These are phyloP conservation scores for Didymella lethalis DNA, from an alignment of 2,329 filamentous ascomycete genomes.

Conservation along the genomic window DNA sequence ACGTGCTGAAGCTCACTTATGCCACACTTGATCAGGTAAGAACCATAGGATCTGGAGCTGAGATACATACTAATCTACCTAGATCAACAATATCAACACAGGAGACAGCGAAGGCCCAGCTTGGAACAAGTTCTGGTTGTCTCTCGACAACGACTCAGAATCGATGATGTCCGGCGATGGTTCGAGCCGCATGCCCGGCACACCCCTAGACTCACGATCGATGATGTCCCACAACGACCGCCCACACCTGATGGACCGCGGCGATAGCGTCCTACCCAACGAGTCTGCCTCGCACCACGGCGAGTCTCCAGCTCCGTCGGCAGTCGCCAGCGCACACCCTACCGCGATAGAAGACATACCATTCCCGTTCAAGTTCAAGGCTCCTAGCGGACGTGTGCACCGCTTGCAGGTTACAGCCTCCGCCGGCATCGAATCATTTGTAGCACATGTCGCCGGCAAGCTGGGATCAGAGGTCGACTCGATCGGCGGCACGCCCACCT, in stretches of 20 bases:
- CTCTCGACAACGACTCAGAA: constrained; percentile 91
- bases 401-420: constrained; percentile 84
- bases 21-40: constrained; percentile 92
- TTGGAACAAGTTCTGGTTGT: constrained; percentile 99
- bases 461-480: constrained; percentile 82
- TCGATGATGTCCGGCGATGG: constrained; percentile 95
- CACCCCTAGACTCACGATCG: constrained; percentile 70
- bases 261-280: constrained; percentile 87
- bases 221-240: constrained; percentile 83
- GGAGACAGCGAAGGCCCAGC: constrained; percentile 91
- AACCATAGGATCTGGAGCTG: not conserved
- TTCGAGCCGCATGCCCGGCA: constrained; percentile 72
- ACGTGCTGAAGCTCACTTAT: constrained; percentile 97
- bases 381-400: constrained; percentile 92
- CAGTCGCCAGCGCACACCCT: constrained; percentile 64
- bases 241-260: constrained; percentile 65
- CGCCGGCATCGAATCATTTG: constrained; percentile 80
- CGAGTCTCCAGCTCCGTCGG: constrained; percentile 74
- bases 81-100: constrained; percentile 89
- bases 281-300: constrained; percentile 96
- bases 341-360: constrained; percentile 70
- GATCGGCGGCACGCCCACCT: constrained; percentile 80
- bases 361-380: constrained; percentile 99
- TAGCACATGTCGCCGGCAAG: constrained; percentile 80
- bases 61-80: constrained; percentile 17